These are phyloP conservation scores for Colletotrichum lentis DNA, from an alignment of 2,329 filamentous ascomycete genomes.

Conservation along the genomic window DNA sequence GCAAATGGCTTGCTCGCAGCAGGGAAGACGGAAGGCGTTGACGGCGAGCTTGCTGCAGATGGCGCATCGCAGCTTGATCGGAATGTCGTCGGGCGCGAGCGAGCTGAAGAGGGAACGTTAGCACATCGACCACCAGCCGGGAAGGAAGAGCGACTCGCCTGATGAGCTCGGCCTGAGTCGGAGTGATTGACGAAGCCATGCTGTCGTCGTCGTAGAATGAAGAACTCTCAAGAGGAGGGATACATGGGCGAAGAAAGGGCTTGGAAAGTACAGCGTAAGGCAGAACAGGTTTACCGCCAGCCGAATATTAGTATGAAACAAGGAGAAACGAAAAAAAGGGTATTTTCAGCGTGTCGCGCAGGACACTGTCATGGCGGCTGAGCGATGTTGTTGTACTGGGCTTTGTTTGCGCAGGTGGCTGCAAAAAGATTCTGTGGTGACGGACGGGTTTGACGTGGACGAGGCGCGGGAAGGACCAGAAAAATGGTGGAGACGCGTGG, in stretches of 20 bases:
- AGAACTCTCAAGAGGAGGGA: slow-evolving; percentile 32
- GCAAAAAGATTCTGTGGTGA: slow-evolving; percentile 35
- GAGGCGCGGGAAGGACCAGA: slow-evolving; percentile 38
- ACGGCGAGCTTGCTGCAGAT: slow-evolving; percentile 90
- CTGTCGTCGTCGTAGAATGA: slow-evolving; percentile 36
- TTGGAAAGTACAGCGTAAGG: slow-evolving; percentile 22
- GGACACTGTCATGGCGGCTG: slow-evolving; percentile 32
- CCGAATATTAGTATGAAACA: slow-evolving; percentile 6
- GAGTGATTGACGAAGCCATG: slow-evolving; percentile 47
- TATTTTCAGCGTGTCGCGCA: slow-evolving; percentile 24
- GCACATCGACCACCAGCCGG: neutral
- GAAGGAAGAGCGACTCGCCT: slow-evolving; percentile 51
- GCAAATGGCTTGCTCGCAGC: slow-evolving; percentile 95
- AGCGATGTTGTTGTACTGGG: slow-evolving; percentile 10
- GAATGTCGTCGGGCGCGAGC: slow-evolving; percentile 82
- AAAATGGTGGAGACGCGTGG: slow-evolving; percentile 35
- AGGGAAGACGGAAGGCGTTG: slow-evolving; percentile 90
- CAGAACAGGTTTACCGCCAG: neutral
- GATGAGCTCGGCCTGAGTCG: slow-evolving; percentile 67
- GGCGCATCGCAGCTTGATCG: slow-evolving; percentile 94
- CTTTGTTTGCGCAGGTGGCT: slow-evolving; percentile 29
- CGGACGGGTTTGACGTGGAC: slow-evolving; percentile 32
- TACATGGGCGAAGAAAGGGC: slow-evolving; percentile 36
- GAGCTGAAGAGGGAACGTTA: slow-evolving; percentile 61
- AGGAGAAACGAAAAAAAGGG: neutral